These are phyloP conservation scores for Zoysia matrella DNA, from an alignment of 202 grass and related monocot genomes.

Conservation along the genomic window DNA sequence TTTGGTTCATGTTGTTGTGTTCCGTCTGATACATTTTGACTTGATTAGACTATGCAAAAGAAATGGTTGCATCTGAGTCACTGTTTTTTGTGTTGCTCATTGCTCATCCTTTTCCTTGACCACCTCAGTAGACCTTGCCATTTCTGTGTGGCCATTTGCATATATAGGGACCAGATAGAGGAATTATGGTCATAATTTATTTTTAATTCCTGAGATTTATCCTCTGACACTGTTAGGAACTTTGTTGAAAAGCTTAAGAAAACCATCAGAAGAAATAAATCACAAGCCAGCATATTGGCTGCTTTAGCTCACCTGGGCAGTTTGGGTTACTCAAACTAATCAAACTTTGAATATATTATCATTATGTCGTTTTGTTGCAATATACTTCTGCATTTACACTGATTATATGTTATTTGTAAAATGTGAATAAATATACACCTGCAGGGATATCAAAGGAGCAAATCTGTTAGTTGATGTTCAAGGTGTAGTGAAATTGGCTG, in stretches of 20 bases:
- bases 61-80: background rate
- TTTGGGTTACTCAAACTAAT: conserved; percentile 7
- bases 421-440: conserved; percentile 39
- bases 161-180: conserved; percentile 23
- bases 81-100: background rate
- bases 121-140: background rate
- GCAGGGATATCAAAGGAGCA: conserved; percentile 97
- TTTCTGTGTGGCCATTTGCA: background rate
- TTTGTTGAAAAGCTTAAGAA: background rate
- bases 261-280: conserved; percentile 18
- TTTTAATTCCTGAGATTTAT: background rate
- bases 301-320: background rate
- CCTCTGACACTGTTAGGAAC: background rate
- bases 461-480: conserved; percentile 88
- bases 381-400: conserved; percentile 1
- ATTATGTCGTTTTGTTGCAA: conserved; percentile 7
- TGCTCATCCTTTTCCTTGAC: background rate
- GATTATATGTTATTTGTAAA: conserved; percentile 21
- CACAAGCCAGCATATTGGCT: background rate
- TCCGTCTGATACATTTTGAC: conserved; percentile 26
- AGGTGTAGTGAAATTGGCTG: conserved; percentile 88
- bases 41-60: background rate
- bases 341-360: conserved; percentile 18
- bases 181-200: conserved; percentile 3
- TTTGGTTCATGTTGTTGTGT: conserved; percentile 19